Evolutionary conservation across 352 stramenopile species (phyloP).

Genomic region (Phytophthora litchii): DNA sequence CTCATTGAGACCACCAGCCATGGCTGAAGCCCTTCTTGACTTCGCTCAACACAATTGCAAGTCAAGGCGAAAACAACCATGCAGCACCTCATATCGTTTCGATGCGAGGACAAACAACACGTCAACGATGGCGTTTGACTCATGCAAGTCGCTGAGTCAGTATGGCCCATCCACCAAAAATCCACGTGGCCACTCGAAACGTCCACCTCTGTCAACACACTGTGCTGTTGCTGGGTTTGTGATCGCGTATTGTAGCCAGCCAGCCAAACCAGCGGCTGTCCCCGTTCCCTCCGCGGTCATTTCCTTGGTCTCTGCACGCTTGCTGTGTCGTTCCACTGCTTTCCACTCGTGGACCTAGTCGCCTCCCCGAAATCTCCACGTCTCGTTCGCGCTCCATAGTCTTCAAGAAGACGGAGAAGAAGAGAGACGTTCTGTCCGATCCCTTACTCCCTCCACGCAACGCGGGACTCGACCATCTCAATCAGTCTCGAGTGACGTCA

Average conservation of each 20-base stretch:
- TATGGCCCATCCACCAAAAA: constrained; percentile 11
- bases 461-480: constrained; percentile 5
- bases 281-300: not conserved
- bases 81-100: constrained; percentile 1
- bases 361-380: constrained; percentile 30
- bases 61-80: not conserved
- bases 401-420: constrained; percentile 10
- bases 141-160: constrained; percentile 24
- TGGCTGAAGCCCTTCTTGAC: not conserved
- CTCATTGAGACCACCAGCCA: no score
- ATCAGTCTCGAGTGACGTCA: not conserved
- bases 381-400: constrained; percentile 23
- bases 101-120: not conserved
- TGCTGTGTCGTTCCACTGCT: constrained; percentile 12
- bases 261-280: constrained; percentile 7
- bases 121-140: constrained; percentile 24
- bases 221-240: constrained; percentile 9
- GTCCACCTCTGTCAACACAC: constrained; percentile 31
- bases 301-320: constrained; percentile 16
- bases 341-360: constrained; percentile 2
- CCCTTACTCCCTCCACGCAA: constrained; percentile 5
- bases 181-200: constrained; percentile 4
- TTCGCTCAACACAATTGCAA: not conserved
- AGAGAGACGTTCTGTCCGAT: constrained; percentile 1
- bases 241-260: constrained; percentile 16